Base-by-base conservation (phyloP, 768 basidiomycete genomes). In the Suillus plorans region DNA sequence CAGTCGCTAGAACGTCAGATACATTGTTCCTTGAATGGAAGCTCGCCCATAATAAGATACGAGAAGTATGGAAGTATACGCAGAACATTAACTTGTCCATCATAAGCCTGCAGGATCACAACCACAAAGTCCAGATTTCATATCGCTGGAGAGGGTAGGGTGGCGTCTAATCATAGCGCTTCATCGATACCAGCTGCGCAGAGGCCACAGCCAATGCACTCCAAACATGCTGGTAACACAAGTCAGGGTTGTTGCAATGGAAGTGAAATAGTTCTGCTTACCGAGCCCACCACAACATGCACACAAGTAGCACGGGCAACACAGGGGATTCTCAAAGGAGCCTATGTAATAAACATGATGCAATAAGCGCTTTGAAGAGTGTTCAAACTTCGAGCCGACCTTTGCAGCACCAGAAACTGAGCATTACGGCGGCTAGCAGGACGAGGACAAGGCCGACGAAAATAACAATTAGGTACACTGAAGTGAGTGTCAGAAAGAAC, bases 211-310 rank as follows among this genome's bases (percentile, higher is more conserved):
- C 84, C 84, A 60, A 90, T 83, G 69, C 88, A 90, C 67, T 90
- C 88, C 64, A 90, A 73, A 64, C 88, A 90, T 9, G 83, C 88
- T 89, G 58, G 60, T 13, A 8, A 36, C 5, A 52, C 16, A 28
- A 55, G 22, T 10, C 5, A 58, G 39, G 37, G 39, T 41, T 18
- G 8, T 18, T 41, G 39, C 25, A 60, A 49, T 47, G 42, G 45
- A 9, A 34, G 42, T 56, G n/a, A 20, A 31, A n/a, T 25, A 34
- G 22, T 8, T 13, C 45, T 57, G 39, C 79, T 67, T 69, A 87
- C 87, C 85, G 20, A 89, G 79, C 45, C 89, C 89, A 63, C 89
- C 88, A 63, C 88, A 89, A 72, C 87, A 89, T 5, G 89, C 89
- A 67, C 89, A 90, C 9, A 89, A 78, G 72, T 90, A 90, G 69